Percentiles rank a stretch among this genome's conserved stretches.
phyloP scores from a whole-genome alignment of 2,329 filamentous ascomycete genomes.

The Leptosphaerulina australis region DNA sequence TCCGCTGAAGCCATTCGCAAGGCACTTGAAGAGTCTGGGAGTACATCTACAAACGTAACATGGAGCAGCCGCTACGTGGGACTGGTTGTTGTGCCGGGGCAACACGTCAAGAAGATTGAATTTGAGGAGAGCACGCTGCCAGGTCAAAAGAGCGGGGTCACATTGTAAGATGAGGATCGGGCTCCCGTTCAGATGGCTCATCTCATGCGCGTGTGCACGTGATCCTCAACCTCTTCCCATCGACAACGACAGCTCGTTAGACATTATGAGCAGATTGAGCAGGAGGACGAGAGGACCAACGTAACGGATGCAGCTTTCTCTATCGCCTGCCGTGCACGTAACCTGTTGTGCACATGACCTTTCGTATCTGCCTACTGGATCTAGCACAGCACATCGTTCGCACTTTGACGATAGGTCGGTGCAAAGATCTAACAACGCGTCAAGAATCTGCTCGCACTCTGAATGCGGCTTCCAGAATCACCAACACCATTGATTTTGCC shows the following conservation, averaged over 20 bases:
- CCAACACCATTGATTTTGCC: background rate
- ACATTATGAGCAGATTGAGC: background rate
- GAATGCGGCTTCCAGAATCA: background rate
- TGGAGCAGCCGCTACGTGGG: conserved; percentile 89
- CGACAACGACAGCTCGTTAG: background rate
- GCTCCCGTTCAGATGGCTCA: no score
- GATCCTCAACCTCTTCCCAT: background rate
- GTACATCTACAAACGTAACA: conserved; percentile 62
- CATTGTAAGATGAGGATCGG: no score
- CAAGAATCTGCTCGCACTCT: background rate
- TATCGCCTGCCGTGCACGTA: no score
- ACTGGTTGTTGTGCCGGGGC: conserved; percentile 84
- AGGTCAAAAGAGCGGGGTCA: conserved; percentile 31
- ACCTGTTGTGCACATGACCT: no score
- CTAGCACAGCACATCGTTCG: background rate
- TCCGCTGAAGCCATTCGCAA: conserved; percentile 51
- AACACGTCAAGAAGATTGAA: conserved; percentile 86
- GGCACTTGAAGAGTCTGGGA: conserved; percentile 40
- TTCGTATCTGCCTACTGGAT: no score
- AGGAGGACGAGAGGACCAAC: background rate
- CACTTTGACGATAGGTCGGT: background rate
- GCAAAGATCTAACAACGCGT: background rate
- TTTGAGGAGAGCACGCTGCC: conserved; percentile 66
- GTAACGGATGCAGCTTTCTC: background rate
- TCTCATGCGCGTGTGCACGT: conserved; percentile 1